Evolutionary conservation across 441 rosid species (phyloP), one percentile per base, ranked within the genome.

Genomic region (Eutrema salsugineum): DNA sequence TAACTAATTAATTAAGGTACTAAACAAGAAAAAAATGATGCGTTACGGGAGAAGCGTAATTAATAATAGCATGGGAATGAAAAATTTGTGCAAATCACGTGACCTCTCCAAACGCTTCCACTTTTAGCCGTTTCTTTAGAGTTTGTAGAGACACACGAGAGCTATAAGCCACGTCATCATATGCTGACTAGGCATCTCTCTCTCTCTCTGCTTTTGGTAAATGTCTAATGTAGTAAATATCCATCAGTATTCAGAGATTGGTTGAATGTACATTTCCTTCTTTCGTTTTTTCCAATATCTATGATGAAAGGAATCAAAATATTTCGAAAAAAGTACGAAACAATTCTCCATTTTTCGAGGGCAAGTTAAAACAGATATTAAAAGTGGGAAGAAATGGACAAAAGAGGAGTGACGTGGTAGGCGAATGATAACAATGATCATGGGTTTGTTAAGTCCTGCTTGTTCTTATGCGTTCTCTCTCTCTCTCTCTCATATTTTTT

Each of bases 401-500:
- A 68, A 36, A 14, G 22, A 58, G 50, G 54, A 16, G 71, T 76
- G 79, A 76, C 76, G 79, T 76, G 71, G 71, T 56, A 30, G 68
- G 49, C 57, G 39, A 76, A 64, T 76, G 76, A 76, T 70, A 76
- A 33, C 68, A 68, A 70, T 57, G 79, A 76, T 70, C 66, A 58
- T 63, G 79, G 72, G 75, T 70, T 70, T 70, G 71, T 70, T 63
- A 70, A 76, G 57, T 57, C 56, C n/a, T 63, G 64, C 71, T 76
- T 76, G 71, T 57, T 56, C 47, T 40, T 70, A 70, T 76, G 66
- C 71, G 27, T 47, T 40, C 0, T 19, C 38, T 59, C 19, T 63
- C 57, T 63, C 30, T 71, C 11, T 68, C 14, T 20, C 5, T 2
- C 5, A n/a, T n/a, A n/a, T n/a, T 33, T 6, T 32, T 14, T 44